Base-by-base conservation (phyloP, 805 yeast genomes). In the Ogataea saltuana region DNA sequence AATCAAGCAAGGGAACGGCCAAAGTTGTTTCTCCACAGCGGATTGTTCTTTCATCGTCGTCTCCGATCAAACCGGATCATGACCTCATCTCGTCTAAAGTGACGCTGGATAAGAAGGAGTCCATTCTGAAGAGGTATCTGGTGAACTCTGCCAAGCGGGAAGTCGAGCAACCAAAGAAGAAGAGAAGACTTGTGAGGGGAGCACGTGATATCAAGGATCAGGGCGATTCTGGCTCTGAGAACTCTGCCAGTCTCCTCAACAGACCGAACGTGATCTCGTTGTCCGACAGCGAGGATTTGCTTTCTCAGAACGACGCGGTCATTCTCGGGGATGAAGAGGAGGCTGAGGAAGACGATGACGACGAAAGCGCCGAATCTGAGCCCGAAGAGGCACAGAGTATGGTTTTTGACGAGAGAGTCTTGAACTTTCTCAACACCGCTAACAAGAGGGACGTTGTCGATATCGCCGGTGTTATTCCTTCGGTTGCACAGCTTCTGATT, bases 351-450 rank as follows among this genome's bases (percentile, higher is more conserved):
- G 76, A 69, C 18, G 72, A 62, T 28, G 70, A 67, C 40, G 65
- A 61, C 23, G 58, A 51, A 16, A 62, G 59, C 4, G 50, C 38
- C 55, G 63, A 53, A 10, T 64, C 64, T 15, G 64, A 59, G 17
- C 68, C 59, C 29, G 64, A 59, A 32, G 69, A 64, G 35, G 58
- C 59, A 18, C 45, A 45, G 2, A 53, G 48, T 31, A 27, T 48
- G 20, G 64, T 67, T 50, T 81, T 84, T 50, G 90, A 84, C 55
- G 71, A 71, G 12, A 81, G 87, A 46, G 78, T 88, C 19, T 66
- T 90, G 35, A 77, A 81, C 33, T 89, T 93, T 54, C 71, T 91
- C 50, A 93, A 93, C 63, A 76, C 79, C 10, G 91, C 95, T 1
- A 77, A 85, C 12, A 71, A 69, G 2, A 78, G 81, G 43, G 96